Percentiles rank a stretch among this genome's conserved stretches.
These are phyloP conservation scores for Ascosphaera pollenicola DNA, from an alignment of 2,329 filamentous ascomycete genomes.

Conservation along the genomic window DNA sequence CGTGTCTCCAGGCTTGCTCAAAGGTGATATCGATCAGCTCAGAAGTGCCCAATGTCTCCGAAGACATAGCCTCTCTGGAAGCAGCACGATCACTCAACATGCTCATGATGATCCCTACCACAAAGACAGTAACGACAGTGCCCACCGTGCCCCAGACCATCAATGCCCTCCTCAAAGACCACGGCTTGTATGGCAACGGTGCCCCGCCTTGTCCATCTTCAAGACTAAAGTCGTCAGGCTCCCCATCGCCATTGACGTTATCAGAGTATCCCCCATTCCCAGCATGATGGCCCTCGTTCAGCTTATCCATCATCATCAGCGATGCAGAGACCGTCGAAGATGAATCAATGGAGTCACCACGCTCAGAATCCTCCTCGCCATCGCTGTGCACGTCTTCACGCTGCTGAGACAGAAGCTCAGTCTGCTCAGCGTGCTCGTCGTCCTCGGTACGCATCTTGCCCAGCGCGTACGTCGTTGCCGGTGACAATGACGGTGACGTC, in stretches of 20 bases:
- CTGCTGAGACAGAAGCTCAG: neutral
- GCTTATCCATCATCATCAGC: neutral
- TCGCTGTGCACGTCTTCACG: neutral
- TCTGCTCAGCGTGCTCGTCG: neutral
- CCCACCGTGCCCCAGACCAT: neutral
- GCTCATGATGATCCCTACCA: neutral
- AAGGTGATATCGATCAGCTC: constrained; percentile 16
- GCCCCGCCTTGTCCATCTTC: neutral
- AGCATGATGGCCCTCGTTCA: neutral
- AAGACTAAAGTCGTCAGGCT: neutral
- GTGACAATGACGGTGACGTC: too few species aligned
- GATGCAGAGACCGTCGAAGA: neutral
- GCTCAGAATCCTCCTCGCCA: neutral
- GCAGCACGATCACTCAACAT: neutral
- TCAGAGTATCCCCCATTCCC: neutral
- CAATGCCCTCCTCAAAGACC: neutral
- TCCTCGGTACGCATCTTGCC: neutral
- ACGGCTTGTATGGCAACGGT: neutral
- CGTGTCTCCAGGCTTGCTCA: constrained; percentile 17
- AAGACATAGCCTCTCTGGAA: neutral
- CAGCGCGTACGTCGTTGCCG: neutral
- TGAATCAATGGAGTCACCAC: neutral
- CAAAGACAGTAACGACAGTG: neutral
- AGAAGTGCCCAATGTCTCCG: too few species aligned
- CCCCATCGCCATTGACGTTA: neutral